These are phyloP conservation scores for Adansonia digitata DNA, from an alignment of 345 rosid genomes.

Conservation along the genomic window DNA sequence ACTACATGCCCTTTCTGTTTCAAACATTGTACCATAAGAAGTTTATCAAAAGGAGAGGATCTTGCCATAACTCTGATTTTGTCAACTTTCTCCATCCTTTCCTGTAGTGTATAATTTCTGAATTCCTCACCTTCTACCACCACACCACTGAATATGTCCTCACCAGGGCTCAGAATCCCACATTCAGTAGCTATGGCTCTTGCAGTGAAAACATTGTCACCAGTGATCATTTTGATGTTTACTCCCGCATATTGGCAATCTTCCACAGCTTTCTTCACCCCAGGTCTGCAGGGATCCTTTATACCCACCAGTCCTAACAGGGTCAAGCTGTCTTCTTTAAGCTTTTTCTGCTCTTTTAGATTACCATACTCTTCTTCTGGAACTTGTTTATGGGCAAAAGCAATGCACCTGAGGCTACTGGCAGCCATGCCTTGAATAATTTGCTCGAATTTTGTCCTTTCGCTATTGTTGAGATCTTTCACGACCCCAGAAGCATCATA, in stretches of 20 bases:
- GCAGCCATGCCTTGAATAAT: slow-evolving; percentile 10
- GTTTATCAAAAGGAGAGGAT: slow-evolving; percentile 2
- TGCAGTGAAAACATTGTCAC: slow-evolving; percentile 3
- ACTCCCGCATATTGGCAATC: slow-evolving; percentile 9
- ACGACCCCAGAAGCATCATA: not conserved
- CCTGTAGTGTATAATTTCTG: not conserved
- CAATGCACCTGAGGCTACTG: slow-evolving; percentile 6
- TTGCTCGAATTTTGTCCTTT: not conserved
- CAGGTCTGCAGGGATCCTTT: slow-evolving; percentile 4
- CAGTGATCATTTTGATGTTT: slow-evolving; percentile 3
- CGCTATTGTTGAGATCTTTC: not conserved
- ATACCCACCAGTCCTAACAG: not conserved
- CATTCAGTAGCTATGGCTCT: slow-evolving; percentile 9
- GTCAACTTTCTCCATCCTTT: slow-evolving; percentile 5
- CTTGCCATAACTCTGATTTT: slow-evolving; percentile 1
- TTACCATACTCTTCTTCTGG: not conserved
- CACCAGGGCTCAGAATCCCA: slow-evolving; percentile 2
- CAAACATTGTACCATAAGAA: slow-evolving; percentile 8
- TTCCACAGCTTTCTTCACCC: slow-evolving; percentile 5
- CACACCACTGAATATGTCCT: not conserved
- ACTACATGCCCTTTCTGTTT: not conserved
- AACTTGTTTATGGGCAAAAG: slow-evolving; percentile 8
- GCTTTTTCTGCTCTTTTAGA: not conserved
- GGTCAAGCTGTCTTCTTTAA: not conserved
- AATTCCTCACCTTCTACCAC: slow-evolving; percentile 7